Base-by-base conservation (phyloP, 1,284 basidiomycete species). In the Moniliophthora roreri region DNA sequence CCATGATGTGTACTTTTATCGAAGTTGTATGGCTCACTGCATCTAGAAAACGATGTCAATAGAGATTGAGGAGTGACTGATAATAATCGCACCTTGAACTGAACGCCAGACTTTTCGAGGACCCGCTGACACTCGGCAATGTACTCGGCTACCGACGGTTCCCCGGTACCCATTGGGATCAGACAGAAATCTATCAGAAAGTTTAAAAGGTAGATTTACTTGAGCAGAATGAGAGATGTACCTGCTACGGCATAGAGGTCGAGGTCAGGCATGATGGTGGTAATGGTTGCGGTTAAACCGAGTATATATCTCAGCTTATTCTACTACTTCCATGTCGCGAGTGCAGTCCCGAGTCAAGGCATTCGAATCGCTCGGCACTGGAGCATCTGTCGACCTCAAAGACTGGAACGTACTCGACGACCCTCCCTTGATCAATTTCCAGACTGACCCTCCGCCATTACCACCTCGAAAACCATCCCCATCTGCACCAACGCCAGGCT, bases 61-160 rank as follows among this genome's bases (percentile, higher is more conserved):
- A 9, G 46, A 38, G 1, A 20, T 62, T 64, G 48, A n/a, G 46
- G 20, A 34, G 48, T 46, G 56, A 46, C 48, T 10, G 40, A 55
- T 15, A 54, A 48, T 54, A 23, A 28, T 50, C 16, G 32, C 11
- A 90, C 91, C 75, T 89, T 87, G 70, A 87, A 94, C 52, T 81
- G 84, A 46, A 97, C 72, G 1, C 93, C 93, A 4, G 86, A 85
- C 64, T 85, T 85, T 63, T 91, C 84, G 34, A 97, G 81, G 4
- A 96, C 78, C 26, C 85, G 76, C 47, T 91, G 89, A 60, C 91
- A 93, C 67, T 91, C 79, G 35, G 87, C 87, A 53, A 91, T 80
- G 61, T 89, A 81, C 64, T 85, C 79, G 7, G 85, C 87, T 13
- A 88, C 89, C 13, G 90, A 92, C 16, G 87, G 71, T 48, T 85